Percentiles rank a stretch among this genome's conserved stretches.
Evolutionary conservation across 2,329 filamentous ascomycete species (phyloP).

Genomic region (Colletotrichum cereale): DNA sequence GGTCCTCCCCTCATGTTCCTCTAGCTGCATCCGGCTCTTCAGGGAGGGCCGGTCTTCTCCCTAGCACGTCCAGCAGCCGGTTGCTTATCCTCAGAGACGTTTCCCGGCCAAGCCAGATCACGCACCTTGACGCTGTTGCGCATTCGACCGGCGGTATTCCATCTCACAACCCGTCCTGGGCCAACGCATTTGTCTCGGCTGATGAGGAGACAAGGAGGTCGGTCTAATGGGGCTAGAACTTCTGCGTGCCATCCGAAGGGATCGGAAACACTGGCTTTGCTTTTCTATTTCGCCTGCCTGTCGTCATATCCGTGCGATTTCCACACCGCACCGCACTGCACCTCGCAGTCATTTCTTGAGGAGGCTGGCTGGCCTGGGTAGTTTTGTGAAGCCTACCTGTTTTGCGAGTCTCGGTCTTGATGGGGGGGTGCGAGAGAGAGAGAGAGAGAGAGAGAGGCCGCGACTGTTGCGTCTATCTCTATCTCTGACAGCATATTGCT

Average conservation of each 20-base stretch:
- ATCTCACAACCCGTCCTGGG: slow-evolving; percentile 7
- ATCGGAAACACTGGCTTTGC: neutral
- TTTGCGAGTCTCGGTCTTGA: neutral
- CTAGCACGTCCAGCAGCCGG: neutral
- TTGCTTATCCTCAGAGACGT: neutral
- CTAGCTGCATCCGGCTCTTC: neutral
- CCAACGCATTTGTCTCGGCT: slow-evolving; percentile 20
- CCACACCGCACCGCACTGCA: neutral
- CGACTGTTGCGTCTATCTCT: neutral
- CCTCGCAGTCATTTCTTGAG: no score
- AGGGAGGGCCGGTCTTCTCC: neutral
- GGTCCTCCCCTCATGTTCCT: neutral
- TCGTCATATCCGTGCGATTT: neutral
- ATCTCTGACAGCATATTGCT: slow-evolving; percentile 18
- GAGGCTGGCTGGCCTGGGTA: neutral
- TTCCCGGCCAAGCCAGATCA: neutral
- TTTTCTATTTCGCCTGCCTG: neutral
- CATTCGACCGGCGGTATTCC: neutral
- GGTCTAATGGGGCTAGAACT: neutral
- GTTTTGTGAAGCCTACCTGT: neutral
- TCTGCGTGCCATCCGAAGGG: slow-evolving; percentile 7
- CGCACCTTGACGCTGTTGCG: neutral
- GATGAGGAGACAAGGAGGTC: neutral
- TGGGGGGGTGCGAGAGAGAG: no score
- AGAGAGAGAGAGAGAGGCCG: slow-evolving; percentile 5